Percentiles rank a stretch among this genome's conserved stretches.
phyloP scores from a whole-genome alignment of 768 basidiomycete genomes.

The Mycena albidolilacea region DNA sequence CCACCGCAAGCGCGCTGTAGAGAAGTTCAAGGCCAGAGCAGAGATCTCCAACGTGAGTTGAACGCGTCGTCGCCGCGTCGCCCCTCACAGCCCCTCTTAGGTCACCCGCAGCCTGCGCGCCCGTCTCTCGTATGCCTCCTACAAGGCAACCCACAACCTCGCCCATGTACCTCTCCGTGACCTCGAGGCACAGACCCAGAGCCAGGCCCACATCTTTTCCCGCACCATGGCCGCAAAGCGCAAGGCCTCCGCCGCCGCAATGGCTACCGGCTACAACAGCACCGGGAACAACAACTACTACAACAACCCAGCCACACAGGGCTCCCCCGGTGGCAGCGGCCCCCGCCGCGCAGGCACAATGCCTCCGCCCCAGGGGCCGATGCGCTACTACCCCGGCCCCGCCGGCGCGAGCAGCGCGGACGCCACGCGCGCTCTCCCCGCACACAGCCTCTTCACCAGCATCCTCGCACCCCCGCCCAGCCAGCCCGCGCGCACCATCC shows the following conservation, averaged over 20 bases:
- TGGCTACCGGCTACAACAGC: constrained; percentile 32
- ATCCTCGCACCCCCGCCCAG: constrained; percentile 83
- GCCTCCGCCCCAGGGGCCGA: constrained; percentile 60
- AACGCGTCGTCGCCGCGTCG: constrained; percentile 63
- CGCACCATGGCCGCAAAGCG: constrained; percentile 74
- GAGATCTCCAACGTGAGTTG: constrained; percentile 84
- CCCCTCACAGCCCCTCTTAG: constrained; percentile 62
- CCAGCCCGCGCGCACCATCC: constrained; percentile 85
- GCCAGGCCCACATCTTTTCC: constrained; percentile 60
- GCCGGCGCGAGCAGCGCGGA: constrained; percentile 51
- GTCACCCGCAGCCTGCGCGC: constrained; percentile 86
- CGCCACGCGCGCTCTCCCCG: constrained; percentile 44
- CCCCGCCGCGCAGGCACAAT: constrained; percentile 57
- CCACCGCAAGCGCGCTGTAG: constrained; percentile 75
- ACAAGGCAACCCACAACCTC: constrained; percentile 85
- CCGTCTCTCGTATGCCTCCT: constrained; percentile 86
- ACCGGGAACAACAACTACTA: constrained; percentile 61
- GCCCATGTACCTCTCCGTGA: constrained; percentile 77
- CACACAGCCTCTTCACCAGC: constrained; percentile 79
- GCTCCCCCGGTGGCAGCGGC: constrained; percentile 47
- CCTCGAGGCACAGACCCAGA: constrained; percentile 73
- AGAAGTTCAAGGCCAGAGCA: constrained; percentile 84
- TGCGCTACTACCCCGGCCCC: constrained; percentile 59
- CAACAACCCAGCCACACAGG: constrained; percentile 67
- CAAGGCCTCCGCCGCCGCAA: constrained; percentile 53